phyloP scores from a whole-genome alignment of 768 basidiomycete species.

The Phylloporus sp. region DNA sequence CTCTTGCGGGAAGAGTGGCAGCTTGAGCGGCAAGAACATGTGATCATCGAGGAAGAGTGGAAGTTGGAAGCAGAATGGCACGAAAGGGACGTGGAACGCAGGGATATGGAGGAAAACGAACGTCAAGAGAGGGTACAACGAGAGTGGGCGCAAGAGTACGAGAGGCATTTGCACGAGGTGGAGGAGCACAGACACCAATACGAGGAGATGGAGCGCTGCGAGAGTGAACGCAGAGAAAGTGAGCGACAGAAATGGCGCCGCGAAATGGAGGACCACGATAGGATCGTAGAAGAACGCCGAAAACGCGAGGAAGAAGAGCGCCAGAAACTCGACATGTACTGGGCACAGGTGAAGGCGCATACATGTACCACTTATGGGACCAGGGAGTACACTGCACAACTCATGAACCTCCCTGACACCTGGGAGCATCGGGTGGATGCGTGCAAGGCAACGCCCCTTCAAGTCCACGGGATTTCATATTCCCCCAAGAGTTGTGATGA shows the following conservation, averaged over 20 bases:
- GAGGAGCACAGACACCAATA: slow-evolving; percentile 3
- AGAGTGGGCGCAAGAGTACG: slow-evolving; percentile 6
- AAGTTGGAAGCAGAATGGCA: slow-evolving; percentile 10
- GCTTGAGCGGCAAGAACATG: slow-evolving; percentile 6
- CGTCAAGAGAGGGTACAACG: slow-evolving; percentile 2
- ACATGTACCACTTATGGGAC: slow-evolving; percentile 25
- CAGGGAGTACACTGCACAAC: slow-evolving; percentile 26
- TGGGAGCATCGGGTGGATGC: slow-evolving; percentile 24
- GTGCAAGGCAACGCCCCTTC: slow-evolving; percentile 22
- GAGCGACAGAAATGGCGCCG: slow-evolving; percentile 15
- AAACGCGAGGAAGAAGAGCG: slow-evolving; percentile 26
- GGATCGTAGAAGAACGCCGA: slow-evolving; percentile 11
- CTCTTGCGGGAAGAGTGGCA: slow-evolving; percentile 4
- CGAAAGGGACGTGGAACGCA: background rate
- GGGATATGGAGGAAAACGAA: slow-evolving; percentile 6
- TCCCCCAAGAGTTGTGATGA: slow-evolving; percentile 21
- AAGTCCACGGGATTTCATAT: slow-evolving; percentile 20
- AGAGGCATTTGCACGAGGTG: background rate
- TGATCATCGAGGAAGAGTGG: background rate
- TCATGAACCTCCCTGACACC: slow-evolving; percentile 25
- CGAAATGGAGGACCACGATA: slow-evolving; percentile 19
- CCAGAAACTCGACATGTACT: slow-evolving; percentile 25
- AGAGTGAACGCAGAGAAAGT: slow-evolving; percentile 3
- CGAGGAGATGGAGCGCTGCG: slow-evolving; percentile 11
- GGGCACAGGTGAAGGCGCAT: slow-evolving; percentile 14